Evolutionary conservation across 1,139 yeast species (phyloP).

Genomic region (Pichia sp.): DNA sequence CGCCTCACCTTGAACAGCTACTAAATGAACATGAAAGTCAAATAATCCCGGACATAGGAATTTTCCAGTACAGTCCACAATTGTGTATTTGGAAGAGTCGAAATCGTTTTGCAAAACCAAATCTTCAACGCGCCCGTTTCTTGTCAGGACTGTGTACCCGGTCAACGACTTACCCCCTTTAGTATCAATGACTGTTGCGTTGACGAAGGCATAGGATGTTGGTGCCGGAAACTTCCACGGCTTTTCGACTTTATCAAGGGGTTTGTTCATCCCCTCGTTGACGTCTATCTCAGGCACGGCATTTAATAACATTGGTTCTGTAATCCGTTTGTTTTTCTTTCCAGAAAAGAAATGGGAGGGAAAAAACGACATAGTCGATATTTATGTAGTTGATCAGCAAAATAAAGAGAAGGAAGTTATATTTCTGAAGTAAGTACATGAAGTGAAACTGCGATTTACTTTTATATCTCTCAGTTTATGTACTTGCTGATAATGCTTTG

Average conservation of each 20-base stretch:
- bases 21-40: conserved; percentile 30
- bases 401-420: no score
- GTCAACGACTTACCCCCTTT: conserved; percentile 17
- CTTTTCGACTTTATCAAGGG: conserved; percentile 19
- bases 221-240: conserved; percentile 29
- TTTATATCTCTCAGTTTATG: no score
- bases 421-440: no score
- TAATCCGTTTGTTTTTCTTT: no score
- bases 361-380: no score
- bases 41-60: conserved; percentile 29
- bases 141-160: conserved; percentile 22
- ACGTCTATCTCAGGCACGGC: conserved; percentile 25
- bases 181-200: conserved; percentile 26
- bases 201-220: conserved; percentile 22
- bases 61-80: conserved; percentile 27
- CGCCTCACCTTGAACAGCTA: conserved; percentile 28
- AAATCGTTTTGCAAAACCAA: conserved; percentile 3
- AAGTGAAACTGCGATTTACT: no score
- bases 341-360: no score
- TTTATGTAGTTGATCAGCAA: no score
- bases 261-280: conserved; percentile 29
- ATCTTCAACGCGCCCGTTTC: conserved; percentile 22
- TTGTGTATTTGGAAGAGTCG: conserved; percentile 3
- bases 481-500: no score
- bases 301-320: no score